Conservation (phyloP, 129 eudicot species). For the Glebionis coronaria region DNA sequence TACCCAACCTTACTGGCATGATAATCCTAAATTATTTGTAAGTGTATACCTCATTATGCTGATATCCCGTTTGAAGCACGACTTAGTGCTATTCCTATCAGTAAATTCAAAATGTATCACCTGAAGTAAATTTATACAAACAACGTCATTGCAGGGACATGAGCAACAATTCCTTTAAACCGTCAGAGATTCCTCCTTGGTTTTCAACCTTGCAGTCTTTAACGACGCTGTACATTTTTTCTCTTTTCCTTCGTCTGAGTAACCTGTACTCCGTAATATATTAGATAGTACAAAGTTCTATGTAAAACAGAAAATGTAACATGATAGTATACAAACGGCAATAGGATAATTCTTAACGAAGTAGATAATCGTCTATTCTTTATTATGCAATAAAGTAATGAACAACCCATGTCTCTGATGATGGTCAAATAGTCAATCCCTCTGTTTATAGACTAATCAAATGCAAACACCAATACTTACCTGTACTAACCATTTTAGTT, state of each 20-base stretch:
- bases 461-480: too few relatives aligned
- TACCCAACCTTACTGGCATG: slow-evolving; percentile 81
- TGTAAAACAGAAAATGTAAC: background rate
- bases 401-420: too few relatives aligned
- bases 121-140: background rate
- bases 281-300: background rate
- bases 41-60: slow-evolving; percentile 26
- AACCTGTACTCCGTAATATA: background rate
- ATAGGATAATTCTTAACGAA: background rate
- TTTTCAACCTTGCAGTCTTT: slow-evolving; percentile 39
- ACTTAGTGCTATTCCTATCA: background rate
- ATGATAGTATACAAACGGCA: background rate
- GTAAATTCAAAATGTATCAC: slow-evolving; percentile 4
- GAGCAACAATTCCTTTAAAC: slow-evolving; percentile 77
- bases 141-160: slow-evolving; percentile 51
- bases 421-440: too few relatives aligned
- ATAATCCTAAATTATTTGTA: slow-evolving; percentile 58
- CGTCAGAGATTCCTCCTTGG: slow-evolving; percentile 73
- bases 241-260: slow-evolving; percentile 16
- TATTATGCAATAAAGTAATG: too few relatives aligned
- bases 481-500: too few relatives aligned
- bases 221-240: slow-evolving; percentile 70
- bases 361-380: background rate
- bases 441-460: too few relatives aligned
- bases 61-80: slow-evolving; percentile 1